Evolutionary conservation across 1,284 basidiomycete species (phyloP).

Genomic region (Pholiota adiposa): DNA sequence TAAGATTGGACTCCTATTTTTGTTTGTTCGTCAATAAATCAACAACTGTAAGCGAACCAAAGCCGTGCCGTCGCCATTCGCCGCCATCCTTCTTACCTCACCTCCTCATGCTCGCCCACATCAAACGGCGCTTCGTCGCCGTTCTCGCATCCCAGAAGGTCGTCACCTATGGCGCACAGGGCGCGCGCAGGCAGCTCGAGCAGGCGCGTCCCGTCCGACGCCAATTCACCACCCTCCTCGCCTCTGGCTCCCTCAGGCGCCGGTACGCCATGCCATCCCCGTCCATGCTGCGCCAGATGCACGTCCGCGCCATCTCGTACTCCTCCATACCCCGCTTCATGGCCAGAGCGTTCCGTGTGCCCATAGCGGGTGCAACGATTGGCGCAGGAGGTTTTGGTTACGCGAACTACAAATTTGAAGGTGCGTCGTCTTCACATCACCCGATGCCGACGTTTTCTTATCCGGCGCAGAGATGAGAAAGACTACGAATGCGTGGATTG

Average conservation of each 20-base stretch:
- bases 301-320: conserved; percentile 81
- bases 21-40: conserved; percentile 14
- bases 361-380: conserved; percentile 83
- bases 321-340: conserved; percentile 83
- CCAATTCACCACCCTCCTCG: conserved; percentile 60
- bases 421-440: conserved; percentile 39
- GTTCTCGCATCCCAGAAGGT: conserved; percentile 46
- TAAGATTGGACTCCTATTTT: conserved; percentile 17
- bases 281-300: conserved; percentile 59
- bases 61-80: conserved; percentile 1
- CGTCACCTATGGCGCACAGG: conserved; percentile 55
- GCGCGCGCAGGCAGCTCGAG: conserved; percentile 37
- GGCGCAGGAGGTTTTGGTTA: conserved; percentile 91
- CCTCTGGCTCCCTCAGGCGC: conserved; percentile 49
- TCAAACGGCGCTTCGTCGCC: conserved; percentile 46
- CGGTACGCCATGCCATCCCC: conserved; percentile 47
- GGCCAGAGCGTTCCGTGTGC: conserved; percentile 82
- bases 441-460: not conserved
- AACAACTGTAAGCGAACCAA: not conserved
- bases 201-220: conserved; percentile 50
- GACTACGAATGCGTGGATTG: conserved; percentile 68
- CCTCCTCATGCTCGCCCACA: conserved; percentile 45
- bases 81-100: conserved; percentile 11
- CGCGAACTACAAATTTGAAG: conserved; percentile 93
- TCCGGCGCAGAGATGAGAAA: conserved; percentile 66